Base-by-base conservation (phyloP, 805 yeast genomes). In the Ogataea haglerorum region DNA sequence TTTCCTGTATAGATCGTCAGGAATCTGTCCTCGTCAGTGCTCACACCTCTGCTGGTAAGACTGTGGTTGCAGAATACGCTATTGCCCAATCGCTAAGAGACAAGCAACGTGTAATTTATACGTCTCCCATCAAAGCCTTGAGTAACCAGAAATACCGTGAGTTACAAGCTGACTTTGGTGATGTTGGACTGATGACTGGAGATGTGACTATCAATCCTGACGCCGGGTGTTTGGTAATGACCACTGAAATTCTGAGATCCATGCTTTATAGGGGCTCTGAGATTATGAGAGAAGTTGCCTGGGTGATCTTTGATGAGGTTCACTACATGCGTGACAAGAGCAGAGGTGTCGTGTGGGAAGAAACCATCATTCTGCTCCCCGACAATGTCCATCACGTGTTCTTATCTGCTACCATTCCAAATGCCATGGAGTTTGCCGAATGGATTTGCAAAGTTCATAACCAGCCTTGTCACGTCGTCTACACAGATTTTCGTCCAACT, bases 271-370 rank as follows among this genome's bases (percentile, higher is more conserved):
- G 98, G 62, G 99, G 99, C 48, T 87, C 97, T 10, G 99, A 93
- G 62, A 82, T 95, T 34, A 90, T 93, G 91, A 77, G 99, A 64
- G 99, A 93, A 71, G 98, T 93, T 30, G 96, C 96, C 0, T 93
- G 96, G 96, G 99, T 93, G 36, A 81, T 93, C 28, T 93, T 93
- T 51, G 99, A 93, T 65, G 99, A 93, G 63, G 96, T 93, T 33
- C 99, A 93, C 68, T 93, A 93, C 65, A 93, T 93, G 95, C 82
- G 97, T 68, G 99, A 93, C 63, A 84, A 88, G 54, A 93, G 89
- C 52, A 80, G 99, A 68, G 99, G 99, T 63, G 99, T 93, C 38
- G 99, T 93, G 25, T 93, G 99, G 99, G 99, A 93, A 67, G 99
- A 93, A 65, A 91, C 98, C 12, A 91, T 93, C 50, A 93, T 93